Evolutionary conservation across 352 stramenopile species (phyloP).

Genomic region (Vaucheria bursata): DNA sequence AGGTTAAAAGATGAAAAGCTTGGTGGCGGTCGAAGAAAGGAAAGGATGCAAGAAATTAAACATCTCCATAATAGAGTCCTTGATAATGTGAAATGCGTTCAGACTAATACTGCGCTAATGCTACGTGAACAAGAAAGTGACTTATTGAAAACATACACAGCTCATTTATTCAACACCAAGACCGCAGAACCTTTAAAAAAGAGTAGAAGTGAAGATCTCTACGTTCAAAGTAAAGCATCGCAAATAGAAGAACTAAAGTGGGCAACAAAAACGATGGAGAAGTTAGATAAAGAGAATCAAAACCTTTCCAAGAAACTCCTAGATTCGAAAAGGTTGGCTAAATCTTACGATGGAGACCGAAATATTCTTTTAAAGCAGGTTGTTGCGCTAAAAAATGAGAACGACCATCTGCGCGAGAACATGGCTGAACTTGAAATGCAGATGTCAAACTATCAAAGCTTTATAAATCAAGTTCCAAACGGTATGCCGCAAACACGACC

Average conservation of each 20-base stretch:
- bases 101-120: constrained; percentile 75
- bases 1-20: constrained; percentile 55
- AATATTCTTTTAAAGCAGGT: constrained; percentile 82
- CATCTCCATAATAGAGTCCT: constrained; percentile 72
- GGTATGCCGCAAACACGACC: no score
- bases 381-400: constrained; percentile 77
- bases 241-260: no score
- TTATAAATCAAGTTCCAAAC: no score
- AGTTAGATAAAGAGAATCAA: no score
- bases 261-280: no score
- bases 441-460: no score
- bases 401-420: constrained; percentile 63
- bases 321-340: no score
- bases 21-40: constrained; percentile 64
- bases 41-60: constrained; percentile 66
- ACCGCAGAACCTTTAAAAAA: no score
- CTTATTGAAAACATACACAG: constrained; percentile 72
- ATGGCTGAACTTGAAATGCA: constrained; percentile 56
- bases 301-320: no score
- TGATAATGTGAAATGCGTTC: constrained; percentile 74
- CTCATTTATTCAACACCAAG: constrained; percentile 75
- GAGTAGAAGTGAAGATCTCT: no score
- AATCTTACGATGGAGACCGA: constrained; percentile 80
- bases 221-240: no score
- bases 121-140: constrained; percentile 81